These are phyloP conservation scores for Stramenopiles sp. DNA, from an alignment of 352 stramenopile genomes.

Conservation along the genomic window DNA sequence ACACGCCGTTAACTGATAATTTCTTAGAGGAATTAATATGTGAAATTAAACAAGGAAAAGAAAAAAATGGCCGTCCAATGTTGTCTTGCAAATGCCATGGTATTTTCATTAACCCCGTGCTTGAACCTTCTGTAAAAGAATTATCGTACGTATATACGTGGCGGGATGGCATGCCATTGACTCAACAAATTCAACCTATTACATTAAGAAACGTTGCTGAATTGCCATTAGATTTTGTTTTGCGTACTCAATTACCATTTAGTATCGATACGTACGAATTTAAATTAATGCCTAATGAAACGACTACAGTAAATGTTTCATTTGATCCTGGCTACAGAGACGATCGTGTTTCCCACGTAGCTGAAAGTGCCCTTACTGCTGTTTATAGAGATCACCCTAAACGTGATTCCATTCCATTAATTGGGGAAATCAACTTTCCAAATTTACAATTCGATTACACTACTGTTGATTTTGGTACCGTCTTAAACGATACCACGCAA, in stretches of 20 bases:
- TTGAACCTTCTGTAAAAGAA: conserved; percentile 36
- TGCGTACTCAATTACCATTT: conserved; percentile 66
- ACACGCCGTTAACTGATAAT: conserved; percentile 34
- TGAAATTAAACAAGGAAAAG: conserved; percentile 68
- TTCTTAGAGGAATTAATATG: conserved; percentile 62
- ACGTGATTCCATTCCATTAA: conserved; percentile 55
- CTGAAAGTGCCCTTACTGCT: conserved; percentile 55
- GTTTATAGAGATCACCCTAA: conserved; percentile 65
- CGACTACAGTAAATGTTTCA: conserved; percentile 51
- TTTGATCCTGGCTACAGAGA: conserved; percentile 78
- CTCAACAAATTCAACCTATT: conserved; percentile 39
- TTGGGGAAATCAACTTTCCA: conserved; percentile 75
- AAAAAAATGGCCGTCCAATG: conserved; percentile 58
- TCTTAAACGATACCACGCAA: conserved; percentile 82
- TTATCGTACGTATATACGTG: neutral
- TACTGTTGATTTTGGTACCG: conserved; percentile 74
- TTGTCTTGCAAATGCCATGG: conserved; percentile 60
- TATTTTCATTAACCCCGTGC: conserved; percentile 64
- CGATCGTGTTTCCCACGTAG: conserved; percentile 57
- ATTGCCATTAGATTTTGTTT: conserved; percentile 62
- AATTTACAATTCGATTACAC: conserved; percentile 71
- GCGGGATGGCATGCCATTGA: neutral
- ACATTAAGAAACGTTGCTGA: conserved; percentile 57
- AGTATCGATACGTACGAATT: conserved; percentile 68
- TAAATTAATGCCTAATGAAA: conserved; percentile 46